phyloP scores from a whole-genome alignment of 345 rosid genomes.

The Anastatica hierochuntica region DNA sequence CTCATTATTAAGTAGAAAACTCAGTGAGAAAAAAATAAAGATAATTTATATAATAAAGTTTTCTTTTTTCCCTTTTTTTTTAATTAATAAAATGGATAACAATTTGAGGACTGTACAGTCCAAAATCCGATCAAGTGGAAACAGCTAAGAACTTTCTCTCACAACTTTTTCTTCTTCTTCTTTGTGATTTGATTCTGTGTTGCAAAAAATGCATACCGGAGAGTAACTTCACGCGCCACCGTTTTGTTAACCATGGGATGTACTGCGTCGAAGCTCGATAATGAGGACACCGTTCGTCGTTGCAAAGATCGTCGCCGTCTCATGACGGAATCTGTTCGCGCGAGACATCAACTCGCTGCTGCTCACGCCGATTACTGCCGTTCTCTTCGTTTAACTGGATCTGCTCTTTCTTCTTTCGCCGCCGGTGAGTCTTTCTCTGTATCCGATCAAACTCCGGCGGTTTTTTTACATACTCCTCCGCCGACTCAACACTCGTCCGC shows the following conservation, averaged over 20 bases:
- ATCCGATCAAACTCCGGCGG: constrained; percentile 79
- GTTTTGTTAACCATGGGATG: constrained; percentile 70
- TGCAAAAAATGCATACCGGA: background rate
- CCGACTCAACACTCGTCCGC: constrained; percentile 9
- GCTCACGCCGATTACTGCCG: constrained; percentile 96
- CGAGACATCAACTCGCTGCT: constrained; percentile 79
- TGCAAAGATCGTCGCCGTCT: constrained; percentile 98
- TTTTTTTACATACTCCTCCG: constrained; percentile 43
- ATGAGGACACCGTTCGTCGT: constrained; percentile 82
- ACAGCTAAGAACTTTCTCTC: constrained; percentile 14
- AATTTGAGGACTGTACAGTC: constrained; percentile 15
- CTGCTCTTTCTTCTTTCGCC: constrained; percentile 76
- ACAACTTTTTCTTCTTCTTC: background rate
- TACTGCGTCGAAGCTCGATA: constrained; percentile 83
- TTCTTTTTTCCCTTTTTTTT: too few relatives aligned
- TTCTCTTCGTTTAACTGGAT: constrained; percentile 76
- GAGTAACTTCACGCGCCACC: constrained; percentile 11
- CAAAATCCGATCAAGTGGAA: constrained; percentile 19
- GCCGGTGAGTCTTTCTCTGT: constrained; percentile 67
- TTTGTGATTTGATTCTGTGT: background rate
- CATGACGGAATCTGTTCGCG: constrained; percentile 73
- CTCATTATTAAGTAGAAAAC: too few relatives aligned
- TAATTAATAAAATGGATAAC: background rate
- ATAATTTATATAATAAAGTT: too few relatives aligned
- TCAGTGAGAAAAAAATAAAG: too few relatives aligned